A percentile compares a stretch with the other conserved stretches of the same genome.
phyloP scores from a whole-genome alignment of 2,329 filamentous ascomycete genomes.

The Diaporthe helianthi region DNA sequence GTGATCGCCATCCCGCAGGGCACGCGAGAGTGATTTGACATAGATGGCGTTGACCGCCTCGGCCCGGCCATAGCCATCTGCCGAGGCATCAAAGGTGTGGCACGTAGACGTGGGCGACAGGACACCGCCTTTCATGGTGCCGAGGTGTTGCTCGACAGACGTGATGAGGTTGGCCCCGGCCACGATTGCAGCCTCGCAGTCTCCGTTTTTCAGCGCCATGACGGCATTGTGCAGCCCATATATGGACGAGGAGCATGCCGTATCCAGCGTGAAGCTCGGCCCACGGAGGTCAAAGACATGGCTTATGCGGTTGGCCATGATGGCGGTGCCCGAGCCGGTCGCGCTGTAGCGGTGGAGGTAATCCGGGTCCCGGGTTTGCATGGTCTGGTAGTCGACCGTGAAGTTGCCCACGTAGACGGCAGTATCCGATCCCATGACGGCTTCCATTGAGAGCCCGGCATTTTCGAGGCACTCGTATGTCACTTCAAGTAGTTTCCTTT shows the following conservation, averaged over 20 bases:
- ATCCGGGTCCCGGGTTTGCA: neutral
- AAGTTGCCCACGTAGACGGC: neutral
- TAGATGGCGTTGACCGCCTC: neutral
- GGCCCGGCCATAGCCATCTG: neutral
- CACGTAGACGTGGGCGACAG: neutral
- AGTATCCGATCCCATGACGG: neutral
- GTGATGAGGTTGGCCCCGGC: neutral
- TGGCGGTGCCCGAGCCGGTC: neutral
- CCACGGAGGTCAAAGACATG: neutral
- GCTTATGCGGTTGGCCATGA: neutral
- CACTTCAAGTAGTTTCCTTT: neutral
- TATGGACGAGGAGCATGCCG: neutral
- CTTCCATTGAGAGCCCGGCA: neutral
- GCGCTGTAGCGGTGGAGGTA: neutral
- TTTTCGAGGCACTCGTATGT: neutral
- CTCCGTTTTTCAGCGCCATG: neutral
- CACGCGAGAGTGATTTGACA: neutral
- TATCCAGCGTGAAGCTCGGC: neutral
- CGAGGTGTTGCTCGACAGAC: neutral
- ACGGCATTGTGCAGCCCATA: neutral
- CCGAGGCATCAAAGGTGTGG: neutral
- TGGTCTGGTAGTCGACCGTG: neutral
- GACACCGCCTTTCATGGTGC: neutral
- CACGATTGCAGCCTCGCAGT: neutral
- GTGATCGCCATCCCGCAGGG: neutral